Evolutionary conservation across 192 early-diverging fungal species (phyloP).

Genomic region (Gigaspora rosea): DNA sequence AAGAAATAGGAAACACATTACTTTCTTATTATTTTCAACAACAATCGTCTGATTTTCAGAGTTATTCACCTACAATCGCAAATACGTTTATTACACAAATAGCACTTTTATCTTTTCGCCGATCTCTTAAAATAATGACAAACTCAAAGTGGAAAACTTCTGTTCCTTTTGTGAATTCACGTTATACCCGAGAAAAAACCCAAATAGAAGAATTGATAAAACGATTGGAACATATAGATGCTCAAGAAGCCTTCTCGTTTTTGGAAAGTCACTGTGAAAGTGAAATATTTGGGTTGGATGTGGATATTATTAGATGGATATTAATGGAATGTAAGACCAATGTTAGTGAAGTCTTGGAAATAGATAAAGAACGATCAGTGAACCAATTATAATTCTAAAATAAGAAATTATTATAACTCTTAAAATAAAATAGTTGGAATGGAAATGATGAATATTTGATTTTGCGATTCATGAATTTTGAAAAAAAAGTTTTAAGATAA

Average conservation of each 20-base stretch:
- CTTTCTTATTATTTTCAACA: background rate
- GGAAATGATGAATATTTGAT: no score
- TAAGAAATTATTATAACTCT: no score
- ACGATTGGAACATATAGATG: background rate
- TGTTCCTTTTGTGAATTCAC: background rate
- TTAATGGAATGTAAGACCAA: background rate
- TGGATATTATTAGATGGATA: background rate
- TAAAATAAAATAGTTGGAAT: no score
- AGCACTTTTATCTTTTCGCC: background rate
- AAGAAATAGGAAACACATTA: conserved; percentile 3
- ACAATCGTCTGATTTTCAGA: no score
- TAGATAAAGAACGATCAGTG: background rate
- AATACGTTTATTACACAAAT: background rate
- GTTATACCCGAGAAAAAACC: background rate
- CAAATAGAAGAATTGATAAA: background rate
- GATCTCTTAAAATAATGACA: background rate
- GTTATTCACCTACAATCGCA: no score
- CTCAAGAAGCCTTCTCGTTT: background rate
- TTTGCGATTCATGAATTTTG: no score
- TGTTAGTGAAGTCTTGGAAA: background rate
- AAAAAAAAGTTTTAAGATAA: no score
- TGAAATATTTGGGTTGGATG: background rate
- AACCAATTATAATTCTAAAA: background rate
- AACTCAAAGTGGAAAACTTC: background rate
- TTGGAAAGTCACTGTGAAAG: background rate